These are phyloP conservation scores for Hymenoscyphus albidus DNA, from an alignment of 2,329 filamentous ascomycete genomes.

Conservation along the genomic window DNA sequence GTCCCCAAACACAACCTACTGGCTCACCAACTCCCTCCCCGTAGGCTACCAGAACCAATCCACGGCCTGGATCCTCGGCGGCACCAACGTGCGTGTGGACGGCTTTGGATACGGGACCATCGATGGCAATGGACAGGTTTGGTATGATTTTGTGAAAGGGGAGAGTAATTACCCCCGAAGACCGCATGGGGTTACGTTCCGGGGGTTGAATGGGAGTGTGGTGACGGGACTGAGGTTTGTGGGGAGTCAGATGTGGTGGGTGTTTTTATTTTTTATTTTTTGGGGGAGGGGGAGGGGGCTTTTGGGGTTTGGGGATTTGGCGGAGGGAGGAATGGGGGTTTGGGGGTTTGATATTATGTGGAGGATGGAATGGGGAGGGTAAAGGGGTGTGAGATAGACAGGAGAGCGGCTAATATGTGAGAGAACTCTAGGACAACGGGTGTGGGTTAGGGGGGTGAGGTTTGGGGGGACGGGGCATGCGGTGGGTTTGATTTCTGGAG, in stretches of 20 bases:
- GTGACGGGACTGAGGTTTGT: slow-evolving; percentile 49
- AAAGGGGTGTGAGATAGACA: no score
- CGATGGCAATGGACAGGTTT: slow-evolving; percentile 57
- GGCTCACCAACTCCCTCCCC: slow-evolving; percentile 47
- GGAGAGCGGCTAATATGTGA: no score
- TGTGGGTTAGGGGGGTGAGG: no score
- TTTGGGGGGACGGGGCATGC: no score
- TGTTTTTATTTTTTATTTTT: neutral
- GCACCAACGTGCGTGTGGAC: slow-evolving; percentile 46
- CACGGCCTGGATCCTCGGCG: slow-evolving; percentile 52
- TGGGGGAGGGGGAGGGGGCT: neutral
- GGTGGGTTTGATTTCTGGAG: no score
- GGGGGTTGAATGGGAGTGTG: slow-evolving; percentile 44
- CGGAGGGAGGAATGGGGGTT: no score
- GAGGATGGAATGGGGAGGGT: no score
- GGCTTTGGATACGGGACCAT: slow-evolving; percentile 51
- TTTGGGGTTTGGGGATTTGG: neutral
- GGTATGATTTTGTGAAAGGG: slow-evolving; percentile 50
- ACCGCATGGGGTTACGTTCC: slow-evolving; percentile 51
- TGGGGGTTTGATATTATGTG: no score
- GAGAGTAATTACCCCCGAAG: slow-evolving; percentile 45
- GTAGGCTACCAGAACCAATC: slow-evolving; percentile 54
- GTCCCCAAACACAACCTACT: slow-evolving; percentile 47
- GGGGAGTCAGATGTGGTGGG: slow-evolving; percentile 56
- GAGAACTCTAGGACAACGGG: no score